Conservation (phyloP, 2,329 filamentous ascomycete genomes). For the Fusarium dimerum region DNA sequence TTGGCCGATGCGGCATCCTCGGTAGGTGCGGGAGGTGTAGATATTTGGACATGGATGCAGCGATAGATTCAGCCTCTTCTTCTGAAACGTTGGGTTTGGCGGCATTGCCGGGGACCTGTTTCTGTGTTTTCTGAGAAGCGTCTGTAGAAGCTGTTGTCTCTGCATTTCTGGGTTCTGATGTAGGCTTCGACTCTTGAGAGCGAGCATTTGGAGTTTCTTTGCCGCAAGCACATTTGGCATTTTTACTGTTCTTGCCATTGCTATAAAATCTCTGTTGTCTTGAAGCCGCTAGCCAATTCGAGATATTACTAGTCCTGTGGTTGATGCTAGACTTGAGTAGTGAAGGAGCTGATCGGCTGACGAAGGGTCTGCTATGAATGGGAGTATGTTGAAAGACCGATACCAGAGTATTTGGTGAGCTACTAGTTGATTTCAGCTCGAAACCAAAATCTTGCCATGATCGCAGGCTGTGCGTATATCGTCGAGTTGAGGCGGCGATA, state of each 20-base stretch:
- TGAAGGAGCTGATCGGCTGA: slow-evolving; percentile 3
- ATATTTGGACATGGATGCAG: slow-evolving; percentile 59
- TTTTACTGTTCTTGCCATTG: slow-evolving; percentile 11
- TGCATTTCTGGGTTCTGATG: slow-evolving; percentile 1
- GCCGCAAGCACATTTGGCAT: slow-evolving; percentile 27
- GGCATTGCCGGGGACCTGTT: slow-evolving; percentile 3
- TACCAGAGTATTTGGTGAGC: neutral
- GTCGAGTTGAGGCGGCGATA: slow-evolving; percentile 6
- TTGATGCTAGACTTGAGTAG: neutral
- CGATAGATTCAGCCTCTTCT: slow-evolving; percentile 42
- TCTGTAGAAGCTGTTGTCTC: slow-evolving; percentile 14
- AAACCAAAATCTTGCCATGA: slow-evolving; percentile 4
- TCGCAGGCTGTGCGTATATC: slow-evolving; percentile 10
- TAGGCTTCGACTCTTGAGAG: neutral
- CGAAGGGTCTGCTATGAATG: slow-evolving; percentile 3
- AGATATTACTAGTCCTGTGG: neutral
- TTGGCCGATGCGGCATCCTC: slow-evolving; percentile 82
- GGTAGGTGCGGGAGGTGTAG: slow-evolving; percentile 57
- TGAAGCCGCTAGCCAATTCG: slow-evolving; percentile 3
- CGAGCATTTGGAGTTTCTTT: slow-evolving; percentile 17
- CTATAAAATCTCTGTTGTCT: slow-evolving; percentile 22
- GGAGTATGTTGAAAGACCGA: slow-evolving; percentile 5
- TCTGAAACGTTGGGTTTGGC: slow-evolving; percentile 9
- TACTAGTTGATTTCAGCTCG: slow-evolving; percentile 3
- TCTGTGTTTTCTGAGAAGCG: slow-evolving; percentile 10